These are phyloP conservation scores for Aspergillus nomiae DNA, from an alignment of 2,329 filamentous ascomycete species.

Conservation along the genomic window DNA sequence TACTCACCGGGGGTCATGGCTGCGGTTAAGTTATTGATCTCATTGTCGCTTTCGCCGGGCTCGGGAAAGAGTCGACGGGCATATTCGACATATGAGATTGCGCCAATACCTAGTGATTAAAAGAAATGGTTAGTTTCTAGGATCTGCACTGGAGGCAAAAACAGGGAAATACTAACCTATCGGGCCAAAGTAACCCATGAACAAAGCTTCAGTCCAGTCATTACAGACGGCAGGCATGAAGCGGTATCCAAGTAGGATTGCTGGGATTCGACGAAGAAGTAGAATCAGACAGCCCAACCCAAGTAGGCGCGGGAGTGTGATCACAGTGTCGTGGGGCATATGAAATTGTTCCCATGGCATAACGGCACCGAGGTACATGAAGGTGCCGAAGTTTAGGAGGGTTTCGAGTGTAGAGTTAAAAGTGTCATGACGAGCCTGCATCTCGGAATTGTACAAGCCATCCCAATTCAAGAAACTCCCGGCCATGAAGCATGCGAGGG, in stretches of 20 bases:
- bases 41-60: constrained; percentile 39
- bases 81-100: constrained; percentile 51
- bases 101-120: constrained; percentile 39
- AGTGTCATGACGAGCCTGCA: constrained; percentile 59
- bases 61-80: constrained; percentile 47
- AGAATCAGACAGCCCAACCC: constrained; percentile 56
- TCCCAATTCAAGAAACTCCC: constrained; percentile 65
- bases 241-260: constrained; percentile 57
- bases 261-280: constrained; percentile 59
- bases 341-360: constrained; percentile 61
- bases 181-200: constrained; percentile 60
- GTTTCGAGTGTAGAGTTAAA: constrained; percentile 62
- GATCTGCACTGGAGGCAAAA: neutral
- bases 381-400: constrained; percentile 61
- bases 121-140: neutral
- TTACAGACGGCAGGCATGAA: constrained; percentile 56
- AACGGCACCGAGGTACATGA: constrained; percentile 60
- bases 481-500: constrained; percentile 63
- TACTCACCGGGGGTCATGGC: constrained; percentile 43
- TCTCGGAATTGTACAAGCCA: constrained; percentile 59
- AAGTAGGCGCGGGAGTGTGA: constrained; percentile 55
- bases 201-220: constrained; percentile 61
- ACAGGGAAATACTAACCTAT: constrained; percentile 33
- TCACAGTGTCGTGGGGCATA: constrained; percentile 54
- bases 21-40: constrained; percentile 44